A percentile compares a stretch with the other conserved stretches of the same genome.
Conservation (phyloP, 192 early-diverging fungal species). For the Oehlia diaphana region DNA sequence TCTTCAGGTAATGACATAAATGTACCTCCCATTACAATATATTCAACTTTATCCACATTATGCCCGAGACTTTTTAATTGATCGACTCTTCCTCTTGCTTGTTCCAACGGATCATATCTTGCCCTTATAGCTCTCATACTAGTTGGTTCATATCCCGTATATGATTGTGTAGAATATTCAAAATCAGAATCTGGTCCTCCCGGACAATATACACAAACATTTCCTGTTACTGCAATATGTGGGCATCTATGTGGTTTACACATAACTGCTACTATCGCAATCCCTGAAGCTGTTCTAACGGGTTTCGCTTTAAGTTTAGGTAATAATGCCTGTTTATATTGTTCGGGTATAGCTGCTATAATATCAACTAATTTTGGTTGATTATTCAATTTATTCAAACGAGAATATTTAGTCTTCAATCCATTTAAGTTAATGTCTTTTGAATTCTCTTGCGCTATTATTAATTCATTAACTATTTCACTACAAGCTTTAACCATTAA, state of each 20-base stretch:
- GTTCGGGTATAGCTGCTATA: constrained; percentile 96
- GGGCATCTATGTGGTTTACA: constrained; percentile 97
- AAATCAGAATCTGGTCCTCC: constrained; percentile 99
- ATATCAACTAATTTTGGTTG: constrained; percentile 97
- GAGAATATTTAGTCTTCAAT: constrained; percentile 73
- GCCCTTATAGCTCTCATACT: constrained; percentile 98
- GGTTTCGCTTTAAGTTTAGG: constrained; percentile 94
- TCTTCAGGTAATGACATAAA: constrained; percentile 97
- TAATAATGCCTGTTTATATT: constrained; percentile 80
- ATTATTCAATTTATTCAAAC: constrained; percentile 71
- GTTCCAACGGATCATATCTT: constrained; percentile 97
- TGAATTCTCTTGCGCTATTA: constrained; percentile 62
- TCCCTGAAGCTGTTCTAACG: constrained; percentile 90
- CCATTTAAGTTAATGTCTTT: constrained; percentile 88
- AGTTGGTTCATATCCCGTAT: constrained; percentile 99
- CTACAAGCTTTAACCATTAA: constrained; percentile 82
- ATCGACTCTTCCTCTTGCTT: constrained; percentile 90
- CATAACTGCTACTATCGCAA: constrained; percentile 95
- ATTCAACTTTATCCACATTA: constrained; percentile 96
- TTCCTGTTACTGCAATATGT: constrained; percentile 99
- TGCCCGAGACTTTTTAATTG: constrained; percentile 93
- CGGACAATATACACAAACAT: constrained; percentile 98
- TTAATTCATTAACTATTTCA: constrained; percentile 90
- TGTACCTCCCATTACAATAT: constrained; percentile 99
- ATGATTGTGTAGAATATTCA: constrained; percentile 99